These are phyloP conservation scores for Claviceps sp. DNA, from an alignment of 2,329 filamentous ascomycete genomes.

Conservation along the genomic window DNA sequence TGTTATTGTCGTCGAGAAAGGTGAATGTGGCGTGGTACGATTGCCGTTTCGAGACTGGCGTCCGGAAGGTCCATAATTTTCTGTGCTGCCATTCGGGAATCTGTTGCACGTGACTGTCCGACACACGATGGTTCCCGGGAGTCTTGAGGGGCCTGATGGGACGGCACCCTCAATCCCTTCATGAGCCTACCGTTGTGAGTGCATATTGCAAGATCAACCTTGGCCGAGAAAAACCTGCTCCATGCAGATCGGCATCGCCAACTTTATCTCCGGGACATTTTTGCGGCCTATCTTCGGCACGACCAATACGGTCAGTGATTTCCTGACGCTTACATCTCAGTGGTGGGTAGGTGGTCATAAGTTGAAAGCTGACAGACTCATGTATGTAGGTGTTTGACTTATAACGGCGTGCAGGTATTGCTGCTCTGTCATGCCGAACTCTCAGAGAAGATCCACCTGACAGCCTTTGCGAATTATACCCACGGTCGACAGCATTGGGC, in stretches of 20 bases:
- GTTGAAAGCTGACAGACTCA: slow-evolving; percentile 5
- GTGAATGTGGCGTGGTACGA: neutral
- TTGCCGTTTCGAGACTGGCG: slow-evolving; percentile 4
- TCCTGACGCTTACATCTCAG: slow-evolving; percentile 8
- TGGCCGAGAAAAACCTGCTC: neutral
- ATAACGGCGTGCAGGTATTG: neutral
- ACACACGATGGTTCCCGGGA: slow-evolving; percentile 9
- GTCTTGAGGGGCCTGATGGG: slow-evolving; percentile 12
- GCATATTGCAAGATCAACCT: slow-evolving; percentile 9
- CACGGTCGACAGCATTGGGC: slow-evolving; percentile 3
- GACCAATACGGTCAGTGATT: slow-evolving; percentile 8
- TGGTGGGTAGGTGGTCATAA: slow-evolving; percentile 1
- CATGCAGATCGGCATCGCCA: slow-evolving; percentile 1
- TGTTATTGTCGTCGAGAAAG: neutral
- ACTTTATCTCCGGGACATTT: neutral
- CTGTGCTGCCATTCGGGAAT: slow-evolving; percentile 4
- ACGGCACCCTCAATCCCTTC: slow-evolving; percentile 12
- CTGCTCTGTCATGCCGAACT: neutral
- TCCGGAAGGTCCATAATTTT: slow-evolving; percentile 9
- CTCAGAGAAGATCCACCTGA: slow-evolving; percentile 1
- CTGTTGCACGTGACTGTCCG: slow-evolving; percentile 11
- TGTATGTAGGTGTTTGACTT: slow-evolving; percentile 2
- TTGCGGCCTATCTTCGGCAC: neutral
- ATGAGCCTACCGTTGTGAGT: slow-evolving; percentile 11
- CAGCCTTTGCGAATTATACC: slow-evolving; percentile 2